Evolutionary conservation across 139 green algal species (phyloP).

Genomic region (Chlorella ohadii): DNA sequence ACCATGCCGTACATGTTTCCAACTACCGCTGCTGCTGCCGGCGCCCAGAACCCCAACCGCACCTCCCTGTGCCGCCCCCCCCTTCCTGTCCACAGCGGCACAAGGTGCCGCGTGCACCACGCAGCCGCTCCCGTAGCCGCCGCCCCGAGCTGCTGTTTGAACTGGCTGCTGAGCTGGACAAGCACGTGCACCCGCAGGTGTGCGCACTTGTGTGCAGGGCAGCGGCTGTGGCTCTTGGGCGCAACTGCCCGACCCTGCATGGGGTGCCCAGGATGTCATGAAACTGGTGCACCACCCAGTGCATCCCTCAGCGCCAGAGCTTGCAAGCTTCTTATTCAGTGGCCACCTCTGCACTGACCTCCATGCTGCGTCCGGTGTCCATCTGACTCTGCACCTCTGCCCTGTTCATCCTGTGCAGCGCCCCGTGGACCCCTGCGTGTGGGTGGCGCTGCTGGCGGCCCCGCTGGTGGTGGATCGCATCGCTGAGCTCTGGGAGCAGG

Average conservation of each 20-base stretch:
- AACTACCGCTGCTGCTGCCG: no score
- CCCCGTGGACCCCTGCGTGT: conserved; percentile 32
- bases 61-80: no score
- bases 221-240: no score
- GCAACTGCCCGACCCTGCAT: no score
- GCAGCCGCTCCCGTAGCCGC: background rate
- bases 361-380: conserved; percentile 5
- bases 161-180: conserved; percentile 17
- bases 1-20: no score
- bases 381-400: background rate
- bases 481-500: no score
- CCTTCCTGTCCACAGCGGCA: background rate
- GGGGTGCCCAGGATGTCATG: no score
- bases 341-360: background rate
- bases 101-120: background rate
- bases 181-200: conserved; percentile 10
- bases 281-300: no score
- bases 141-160: conserved; percentile 16
- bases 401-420: background rate
- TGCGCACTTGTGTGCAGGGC: no score
- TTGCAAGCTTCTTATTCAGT: no score
- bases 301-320: no score
- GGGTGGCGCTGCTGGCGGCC: conserved; percentile 38
- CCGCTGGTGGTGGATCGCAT: conserved; percentile 34
- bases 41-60: no score